Base-by-base conservation (phyloP, 768 basidiomycete genomes). In the Calocera viscosa region DNA sequence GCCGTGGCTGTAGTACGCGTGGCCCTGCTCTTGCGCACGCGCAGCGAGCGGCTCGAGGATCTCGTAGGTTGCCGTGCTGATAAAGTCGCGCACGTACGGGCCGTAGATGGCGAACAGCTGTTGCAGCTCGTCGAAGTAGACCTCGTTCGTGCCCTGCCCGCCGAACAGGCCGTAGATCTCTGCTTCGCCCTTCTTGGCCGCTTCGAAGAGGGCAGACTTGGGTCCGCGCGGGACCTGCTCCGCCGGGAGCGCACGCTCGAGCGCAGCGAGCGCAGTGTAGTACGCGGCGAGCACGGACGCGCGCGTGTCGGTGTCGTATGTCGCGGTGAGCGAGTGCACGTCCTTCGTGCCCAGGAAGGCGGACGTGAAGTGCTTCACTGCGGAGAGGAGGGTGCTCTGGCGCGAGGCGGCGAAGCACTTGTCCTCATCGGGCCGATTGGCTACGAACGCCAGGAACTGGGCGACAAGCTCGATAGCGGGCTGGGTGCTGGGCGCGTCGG, bases 131-230 rank as follows among this genome's bases (percentile, higher is more conserved):
- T 95, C 91, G 75, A 97, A 93, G 80, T 98, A 99, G 68, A 95
- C 90, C 74, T 98, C 96, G 77, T 98, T 98, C 68, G 89, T 91
- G 67, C 96, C 96, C 77, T 99, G 96, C 16, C 96, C 96, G 64
- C 95, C 95, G 74, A 99, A 99, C 41, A 99, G 80, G 64, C 92
- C 95, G 77, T 89, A 97, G 72, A 97, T 79, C 60, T 83, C 89
- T 65, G 84, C 87, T 49, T 86, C 82, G 53, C 84, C 83, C n/a
- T 80, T 75, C 53, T 77, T 72, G 35, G 84, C 84, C 40, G 87
- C 86, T 12, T 79, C 76, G 67, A 94, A 77, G 26, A 94, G 84
- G 12, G 89, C 87, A 30, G 90, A 86, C 60, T 82, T 68, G 12
- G 87, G 83, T 34, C 83, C 78, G 33, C 78, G 76, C 38, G 89